phyloP scores from a whole-genome alignment of 129 eudicot species.

The Artemisia annua region DNA sequence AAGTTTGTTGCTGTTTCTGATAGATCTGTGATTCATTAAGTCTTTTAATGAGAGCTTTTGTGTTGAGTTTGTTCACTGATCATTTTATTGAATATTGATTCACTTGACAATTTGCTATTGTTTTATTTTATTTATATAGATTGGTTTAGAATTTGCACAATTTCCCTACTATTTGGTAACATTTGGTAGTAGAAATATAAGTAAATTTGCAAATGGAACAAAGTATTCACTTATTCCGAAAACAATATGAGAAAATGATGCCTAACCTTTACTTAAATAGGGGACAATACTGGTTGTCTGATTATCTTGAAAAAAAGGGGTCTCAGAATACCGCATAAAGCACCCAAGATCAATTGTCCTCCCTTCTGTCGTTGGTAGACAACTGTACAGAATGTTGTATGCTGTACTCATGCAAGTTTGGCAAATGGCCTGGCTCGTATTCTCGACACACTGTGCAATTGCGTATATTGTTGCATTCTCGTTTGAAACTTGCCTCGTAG shows the following conservation, averaged over 20 bases:
- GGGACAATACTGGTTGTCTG: constrained; percentile 46
- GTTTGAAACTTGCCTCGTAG: constrained; percentile 21
- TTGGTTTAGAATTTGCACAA: neutral
- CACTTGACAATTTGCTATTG: too few species aligned
- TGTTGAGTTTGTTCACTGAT: too few species aligned
- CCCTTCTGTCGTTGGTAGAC: constrained; percentile 53
- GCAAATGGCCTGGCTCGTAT: constrained; percentile 39
- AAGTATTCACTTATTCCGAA: neutral
- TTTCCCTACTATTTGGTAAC: neutral
- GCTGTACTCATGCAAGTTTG: constrained; percentile 54
- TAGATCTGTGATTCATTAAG: too few species aligned
- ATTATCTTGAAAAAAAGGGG: constrained; percentile 43
- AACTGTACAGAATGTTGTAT: constrained; percentile 31
- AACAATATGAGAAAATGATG: neutral
- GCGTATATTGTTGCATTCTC: constrained; percentile 44
- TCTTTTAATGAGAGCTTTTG: too few species aligned
- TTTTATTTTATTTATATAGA: too few species aligned
- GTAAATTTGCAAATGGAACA: neutral
- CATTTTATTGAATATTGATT: too few species aligned
- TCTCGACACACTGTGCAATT: constrained; percentile 53
- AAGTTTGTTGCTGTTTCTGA: too few species aligned
- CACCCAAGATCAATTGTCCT: constrained; percentile 56
- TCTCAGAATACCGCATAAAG: constrained; percentile 52
- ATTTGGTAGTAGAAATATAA: neutral
- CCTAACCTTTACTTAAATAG: constrained; percentile 44